Evolutionary conservation across 768 basidiomycete genomes (phyloP).

Genomic region (Suillus sp.): DNA sequence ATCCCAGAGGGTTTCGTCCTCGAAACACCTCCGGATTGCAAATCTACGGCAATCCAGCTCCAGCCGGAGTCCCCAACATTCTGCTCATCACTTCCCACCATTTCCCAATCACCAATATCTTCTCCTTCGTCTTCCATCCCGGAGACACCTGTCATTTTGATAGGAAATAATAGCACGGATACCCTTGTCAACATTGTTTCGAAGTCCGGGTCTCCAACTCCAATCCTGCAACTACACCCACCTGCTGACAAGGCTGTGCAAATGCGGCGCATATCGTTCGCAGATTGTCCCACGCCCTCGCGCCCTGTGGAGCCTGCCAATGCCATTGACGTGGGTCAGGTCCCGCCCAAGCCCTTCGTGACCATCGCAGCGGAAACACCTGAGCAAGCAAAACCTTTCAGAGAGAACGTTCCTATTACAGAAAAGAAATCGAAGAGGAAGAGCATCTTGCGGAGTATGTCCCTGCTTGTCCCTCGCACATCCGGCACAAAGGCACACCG

Average conservation of each 20-base stretch:
- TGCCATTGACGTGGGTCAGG: neutral
- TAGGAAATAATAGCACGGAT: neutral
- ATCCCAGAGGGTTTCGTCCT: conserved; percentile 6
- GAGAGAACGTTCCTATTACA: neutral
- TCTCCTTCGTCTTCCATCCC: neutral
- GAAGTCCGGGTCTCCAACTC: neutral
- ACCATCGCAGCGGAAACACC: neutral
- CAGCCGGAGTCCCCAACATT: neutral
- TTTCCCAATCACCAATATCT: neutral
- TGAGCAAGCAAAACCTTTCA: conserved; percentile 6
- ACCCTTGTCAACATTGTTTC: neutral
- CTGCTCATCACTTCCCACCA: neutral
- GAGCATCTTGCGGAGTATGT: conserved; percentile 11
- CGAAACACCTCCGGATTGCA: neutral
- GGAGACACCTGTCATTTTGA: neutral
- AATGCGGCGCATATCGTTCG: conserved; percentile 1
- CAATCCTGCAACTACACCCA: neutral
- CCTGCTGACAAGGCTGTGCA: neutral
- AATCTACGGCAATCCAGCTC: too few species aligned
- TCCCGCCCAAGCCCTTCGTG: neutral
- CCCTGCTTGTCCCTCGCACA: conserved; percentile 18
- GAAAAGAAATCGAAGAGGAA: conserved; percentile 3
- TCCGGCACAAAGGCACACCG: conserved; percentile 16
- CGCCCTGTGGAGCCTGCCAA: neutral
- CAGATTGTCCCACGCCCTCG: neutral